Conservation (phyloP, 2,329 filamentous ascomycete species). For the Hyphodiscus sp. region DNA sequence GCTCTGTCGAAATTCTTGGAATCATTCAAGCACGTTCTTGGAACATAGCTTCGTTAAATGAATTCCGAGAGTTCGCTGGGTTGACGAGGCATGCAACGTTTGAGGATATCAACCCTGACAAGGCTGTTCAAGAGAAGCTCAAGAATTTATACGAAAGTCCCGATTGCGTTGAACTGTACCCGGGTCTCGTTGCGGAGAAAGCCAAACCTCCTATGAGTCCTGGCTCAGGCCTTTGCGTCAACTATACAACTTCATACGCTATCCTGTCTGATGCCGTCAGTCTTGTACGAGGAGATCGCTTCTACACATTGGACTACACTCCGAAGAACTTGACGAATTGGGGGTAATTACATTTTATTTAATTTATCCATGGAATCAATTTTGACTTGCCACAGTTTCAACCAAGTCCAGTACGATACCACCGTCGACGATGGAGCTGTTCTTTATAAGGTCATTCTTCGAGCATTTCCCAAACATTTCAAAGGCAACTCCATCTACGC, state of each 20-base stretch:
- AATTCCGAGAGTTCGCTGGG: conserved; percentile 78
- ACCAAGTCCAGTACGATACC: conserved; percentile 64
- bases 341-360: conserved; percentile 53
- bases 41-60: conserved; percentile 69
- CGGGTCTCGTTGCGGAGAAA: conserved; percentile 58
- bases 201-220: conserved; percentile 44
- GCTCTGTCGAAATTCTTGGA: conserved; percentile 71
- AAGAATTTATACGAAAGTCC: conserved; percentile 57
- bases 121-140: conserved; percentile 59
- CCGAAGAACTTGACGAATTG: conserved; percentile 73
- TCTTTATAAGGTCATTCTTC: conserved; percentile 77
- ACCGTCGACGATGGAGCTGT: conserved; percentile 74
- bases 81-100: conserved; percentile 71
- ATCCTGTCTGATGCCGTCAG: conserved; percentile 54
- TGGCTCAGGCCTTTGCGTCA: conserved; percentile 45
- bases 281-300: conserved; percentile 50
- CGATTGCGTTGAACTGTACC: conserved; percentile 59
- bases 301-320: conserved; percentile 44
- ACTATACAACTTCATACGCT: conserved; percentile 48
- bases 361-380: background rate
- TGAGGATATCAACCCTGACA: conserved; percentile 77
- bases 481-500: conserved; percentile 72
- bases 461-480: conserved; percentile 77
- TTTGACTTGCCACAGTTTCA: conserved; percentile 25
- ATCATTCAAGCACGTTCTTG: conserved; percentile 72